Evolutionary conservation across 352 stramenopile genomes (phyloP).

Genomic region (Phytophthora multivora): DNA sequence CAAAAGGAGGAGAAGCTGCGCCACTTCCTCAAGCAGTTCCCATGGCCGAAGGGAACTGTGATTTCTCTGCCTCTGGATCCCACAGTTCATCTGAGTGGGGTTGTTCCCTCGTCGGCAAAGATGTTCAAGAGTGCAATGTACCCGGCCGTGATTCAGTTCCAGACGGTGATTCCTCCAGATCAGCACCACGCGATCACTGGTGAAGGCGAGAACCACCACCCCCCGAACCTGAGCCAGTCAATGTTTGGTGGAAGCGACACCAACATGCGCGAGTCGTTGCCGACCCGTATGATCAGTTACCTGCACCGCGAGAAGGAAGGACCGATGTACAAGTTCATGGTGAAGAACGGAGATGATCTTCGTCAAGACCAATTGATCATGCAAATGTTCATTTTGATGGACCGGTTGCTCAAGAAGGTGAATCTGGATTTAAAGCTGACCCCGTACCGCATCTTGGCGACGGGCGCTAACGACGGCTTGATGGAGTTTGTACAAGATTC

Average conservation of each 20-base stretch:
- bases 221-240: constrained; percentile 42
- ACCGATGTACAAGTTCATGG: constrained; percentile 96
- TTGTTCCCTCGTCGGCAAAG: constrained; percentile 91
- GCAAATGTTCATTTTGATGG: constrained; percentile 99
- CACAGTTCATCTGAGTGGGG: constrained; percentile 82
- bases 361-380: constrained; percentile 99
- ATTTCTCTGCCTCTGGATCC: constrained; percentile 91
- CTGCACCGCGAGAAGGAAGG: constrained; percentile 84
- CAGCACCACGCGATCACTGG: constrained; percentile 31
- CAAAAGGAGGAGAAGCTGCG: constrained; percentile 95
- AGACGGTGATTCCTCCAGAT: constrained; percentile 72
- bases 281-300: constrained; percentile 76
- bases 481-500: constrained; percentile 98
- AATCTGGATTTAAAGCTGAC: constrained; percentile 98
- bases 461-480: constrained; percentile 90
- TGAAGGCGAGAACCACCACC: constrained; percentile 23
- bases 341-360: constrained; percentile 99
- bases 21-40: constrained; percentile 87
- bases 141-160: constrained; percentile 96
- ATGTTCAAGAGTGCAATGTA: constrained; percentile 99
- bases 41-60: constrained; percentile 73
- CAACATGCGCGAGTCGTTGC: constrained; percentile 72
- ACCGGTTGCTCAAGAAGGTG: constrained; percentile 98
- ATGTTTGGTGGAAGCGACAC: constrained; percentile 63
- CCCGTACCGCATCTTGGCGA: constrained; percentile 94